Evolutionary conservation across 805 yeast species (phyloP).

Genomic region (Henningerozyma blattae): DNA sequence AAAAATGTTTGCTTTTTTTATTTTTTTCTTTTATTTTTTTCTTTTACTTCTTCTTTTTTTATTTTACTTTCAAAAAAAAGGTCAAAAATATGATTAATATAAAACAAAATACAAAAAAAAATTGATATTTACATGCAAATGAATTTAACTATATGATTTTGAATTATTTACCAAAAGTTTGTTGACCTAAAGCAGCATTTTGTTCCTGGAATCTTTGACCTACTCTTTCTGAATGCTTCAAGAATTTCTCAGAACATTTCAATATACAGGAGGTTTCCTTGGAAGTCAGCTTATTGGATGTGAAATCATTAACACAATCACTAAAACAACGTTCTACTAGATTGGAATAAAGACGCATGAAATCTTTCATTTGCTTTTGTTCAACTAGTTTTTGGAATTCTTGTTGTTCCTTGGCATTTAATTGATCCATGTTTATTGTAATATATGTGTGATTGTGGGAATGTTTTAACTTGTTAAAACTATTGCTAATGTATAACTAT

Average conservation of each 20-base stretch:
- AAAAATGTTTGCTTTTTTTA: too few relatives aligned
- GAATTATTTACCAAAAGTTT: background rate
- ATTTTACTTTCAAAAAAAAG: too few relatives aligned
- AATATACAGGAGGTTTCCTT: slow-evolving; percentile 79
- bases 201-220: slow-evolving; percentile 99
- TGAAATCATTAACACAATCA: slow-evolving; percentile 97
- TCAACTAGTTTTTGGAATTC: slow-evolving; percentile 92
- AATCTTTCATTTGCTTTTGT: slow-evolving; percentile 96
- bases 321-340: slow-evolving; percentile 93
- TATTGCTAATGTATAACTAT: too few relatives aligned
- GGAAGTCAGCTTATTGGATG: slow-evolving; percentile 74
- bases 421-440: slow-evolving; percentile 63
- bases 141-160: too few relatives aligned
- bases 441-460: background rate
- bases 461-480: too few relatives aligned
- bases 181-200: slow-evolving; percentile 66
- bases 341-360: slow-evolving; percentile 92
- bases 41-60: too few relatives aligned
- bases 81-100: too few relatives aligned
- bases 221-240: slow-evolving; percentile 95
- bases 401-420: slow-evolving; percentile 92
- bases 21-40: too few relatives aligned
- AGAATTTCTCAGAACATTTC: slow-evolving; percentile 93
- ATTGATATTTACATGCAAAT: too few relatives aligned
- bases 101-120: too few relatives aligned